Base-by-base conservation (phyloP, 164 flowering plant species). In the Liriodendron chinense region DNA sequence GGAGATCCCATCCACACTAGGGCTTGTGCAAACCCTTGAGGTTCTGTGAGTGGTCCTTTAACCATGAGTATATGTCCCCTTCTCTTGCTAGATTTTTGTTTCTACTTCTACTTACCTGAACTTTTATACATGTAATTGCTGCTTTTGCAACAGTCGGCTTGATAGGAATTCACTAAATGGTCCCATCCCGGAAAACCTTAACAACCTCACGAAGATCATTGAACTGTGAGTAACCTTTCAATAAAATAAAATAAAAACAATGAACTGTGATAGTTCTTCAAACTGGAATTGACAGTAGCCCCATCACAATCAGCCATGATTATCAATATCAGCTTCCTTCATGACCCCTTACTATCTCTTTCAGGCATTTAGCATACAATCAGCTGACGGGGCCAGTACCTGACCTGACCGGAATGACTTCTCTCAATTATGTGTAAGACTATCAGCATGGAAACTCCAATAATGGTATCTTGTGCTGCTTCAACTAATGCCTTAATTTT, bases 381-480 rank as follows among this genome's bases (percentile, higher is more conserved):
- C 69, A 75, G 21, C 78, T 96, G 74, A 77, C 72, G 0, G 98
- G 98, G 50, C 72, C 84, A 66, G 47, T 91, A 12, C 98, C 99
- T 59, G 72, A 96, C 76, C 79, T 96, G 74, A 82, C 83, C 16
- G 87, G 85, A 68, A 89, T 96, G 99, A 74, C 69, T 24, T 26
- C 80, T 28, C 94, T 94, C 75, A 86, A 84, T 80, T 96, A 92
- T 78, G 86, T 96, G 99, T 96, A 86, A 87, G 97, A 34, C 43
- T 74, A 53, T 53, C 59, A 53, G 59, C 8, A 34, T 61, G 50
- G 69, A 4, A 10, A 53, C 24, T 22, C 65, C 24, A 63, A 7
- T 7, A 21, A 63, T 22, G 22, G 23, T 63, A 18, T 63, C 20
- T 20, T 18, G 4, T 68, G 47, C 71, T 68, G 23, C 53, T 34